Evolutionary conservation across 805 yeast genomes (phyloP), one percentile per base, ranked within the genome.

Genomic region (Grigorovia yakushimaensis): DNA sequence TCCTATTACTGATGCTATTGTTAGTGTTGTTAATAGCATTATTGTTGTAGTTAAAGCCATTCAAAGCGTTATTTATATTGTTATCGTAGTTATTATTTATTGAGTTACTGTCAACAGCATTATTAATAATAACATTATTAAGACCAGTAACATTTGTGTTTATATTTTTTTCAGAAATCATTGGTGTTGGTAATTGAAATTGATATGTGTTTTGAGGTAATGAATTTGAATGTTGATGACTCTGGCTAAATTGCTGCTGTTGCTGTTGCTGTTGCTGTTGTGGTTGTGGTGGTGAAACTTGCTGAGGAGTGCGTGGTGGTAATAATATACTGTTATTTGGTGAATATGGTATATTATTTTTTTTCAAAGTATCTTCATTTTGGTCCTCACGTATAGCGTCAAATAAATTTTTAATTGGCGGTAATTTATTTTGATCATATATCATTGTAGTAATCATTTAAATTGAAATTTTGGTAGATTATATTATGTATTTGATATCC

Each of bases 381-480:
- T 27, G 33, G 13, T 27, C 33, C 13, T 27, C 33, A 27, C 33
- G 33, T 13, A 45, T 21, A n/a, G 42, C 27, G 13, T 46, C 44
- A 23, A 46, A 46, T 5, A 46, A 22, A 30, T 36, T 41, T 21
- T 37, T 46, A 19, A 46, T 46, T 38, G 48, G 33, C 15, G 48
- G 48, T n/a, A 46, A 19, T 37, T 37, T 30, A n/a, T 27, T 15
- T 27, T 27, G 33, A 27, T 7, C 10, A 27, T 27, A 15, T 7
- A 42, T 19, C 39, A 27, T 27, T 10, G 33, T 27, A 10, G 33
- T 10, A 27, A 27, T 27, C 33, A 27, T 27, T 27, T 27, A 27
- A n/a, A n/a, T n/a, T n/a, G n/a, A n/a, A n/a, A n/a, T n/a, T n/a
- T n/a, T n/a, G n/a, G n/a, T n/a, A n/a, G n/a, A n/a, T n/a, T n/a